Percentiles rank a stretch among this genome's conserved stretches.
Evolutionary conservation across 441 rosid genomes (phyloP).

Genomic region (California macrophylla): DNA sequence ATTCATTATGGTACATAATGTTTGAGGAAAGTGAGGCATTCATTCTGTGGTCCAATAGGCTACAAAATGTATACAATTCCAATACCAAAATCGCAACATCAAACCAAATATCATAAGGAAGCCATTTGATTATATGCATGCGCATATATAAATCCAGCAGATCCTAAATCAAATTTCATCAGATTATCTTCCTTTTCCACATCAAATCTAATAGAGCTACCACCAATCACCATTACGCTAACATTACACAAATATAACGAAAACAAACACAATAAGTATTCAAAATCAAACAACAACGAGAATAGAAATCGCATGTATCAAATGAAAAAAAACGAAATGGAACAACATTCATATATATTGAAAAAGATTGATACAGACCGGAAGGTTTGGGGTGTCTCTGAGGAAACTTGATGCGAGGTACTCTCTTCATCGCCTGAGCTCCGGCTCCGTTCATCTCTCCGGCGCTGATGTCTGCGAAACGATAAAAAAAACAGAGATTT

Average conservation of each 20-base stretch:
- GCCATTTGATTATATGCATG: neutral
- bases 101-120: neutral
- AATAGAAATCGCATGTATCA: neutral
- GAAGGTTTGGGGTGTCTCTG: conserved; percentile 42
- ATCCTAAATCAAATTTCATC: neutral
- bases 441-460: conserved; percentile 12
- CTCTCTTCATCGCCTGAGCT: conserved; percentile 53
- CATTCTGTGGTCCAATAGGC: neutral
- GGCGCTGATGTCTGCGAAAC: neutral
- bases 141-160: neutral
- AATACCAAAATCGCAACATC: neutral
- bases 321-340: neutral
- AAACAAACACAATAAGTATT: neutral
- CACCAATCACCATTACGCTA: neutral
- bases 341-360: neutral
- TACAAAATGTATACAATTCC: neutral
- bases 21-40: too few relatives aligned
- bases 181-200: neutral
- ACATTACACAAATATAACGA: neutral
- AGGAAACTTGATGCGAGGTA: conserved; percentile 72
- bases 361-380: conserved; percentile 22
- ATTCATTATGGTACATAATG: too few relatives aligned
- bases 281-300: neutral
- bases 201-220: neutral
- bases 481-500: neutral